A percentile compares a stretch with the other conserved stretches of the same genome.
These are phyloP conservation scores for Penicillium sp. DNA, from an alignment of 2,329 filamentous ascomycete genomes.

Conservation along the genomic window DNA sequence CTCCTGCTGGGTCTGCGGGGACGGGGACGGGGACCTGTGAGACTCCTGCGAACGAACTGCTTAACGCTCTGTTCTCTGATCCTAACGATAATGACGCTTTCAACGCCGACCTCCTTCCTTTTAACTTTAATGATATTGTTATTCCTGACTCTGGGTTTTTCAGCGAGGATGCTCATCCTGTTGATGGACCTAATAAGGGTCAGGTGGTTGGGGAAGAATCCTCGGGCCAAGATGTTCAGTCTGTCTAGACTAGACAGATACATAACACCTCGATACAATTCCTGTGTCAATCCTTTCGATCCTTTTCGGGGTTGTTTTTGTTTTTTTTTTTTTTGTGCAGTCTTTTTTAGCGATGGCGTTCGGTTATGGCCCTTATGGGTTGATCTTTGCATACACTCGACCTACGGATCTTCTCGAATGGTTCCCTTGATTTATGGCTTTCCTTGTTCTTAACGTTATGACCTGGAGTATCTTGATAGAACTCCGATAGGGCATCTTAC, in stretches of 20 bases:
- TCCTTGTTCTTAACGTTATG: slow-evolving; percentile 12
- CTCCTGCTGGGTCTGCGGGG: slow-evolving; percentile 28
- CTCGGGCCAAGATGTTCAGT: slow-evolving; percentile 14
- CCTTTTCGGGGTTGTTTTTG: too few relatives aligned
- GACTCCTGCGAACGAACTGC: slow-evolving; percentile 32
- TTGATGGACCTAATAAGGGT: slow-evolving; percentile 28
- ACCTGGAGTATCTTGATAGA: slow-evolving; percentile 11
- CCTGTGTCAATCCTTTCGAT: background rate
- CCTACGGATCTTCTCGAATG: background rate
- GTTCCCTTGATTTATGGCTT: slow-evolving; percentile 6
- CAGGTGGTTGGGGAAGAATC: slow-evolving; percentile 16
- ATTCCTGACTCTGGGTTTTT: slow-evolving; percentile 39
- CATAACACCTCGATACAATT: background rate
- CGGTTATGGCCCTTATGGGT: slow-evolving; percentile 16
- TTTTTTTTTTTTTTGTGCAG: slow-evolving; percentile 11
- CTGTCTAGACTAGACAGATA: slow-evolving; percentile 6
- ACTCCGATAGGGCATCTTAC: background rate
- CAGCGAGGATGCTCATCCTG: slow-evolving; percentile 33
- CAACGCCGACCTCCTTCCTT: slow-evolving; percentile 29
- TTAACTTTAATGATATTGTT: slow-evolving; percentile 29
- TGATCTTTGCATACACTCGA: slow-evolving; percentile 3
- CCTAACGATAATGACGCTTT: slow-evolving; percentile 29
- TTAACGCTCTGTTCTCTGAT: slow-evolving; percentile 37
- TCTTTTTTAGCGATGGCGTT: slow-evolving; percentile 25
- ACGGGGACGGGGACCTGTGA: slow-evolving; percentile 31